Evolutionary conservation across 2,329 filamentous ascomycete genomes (phyloP).

Genomic region (Bipolaris oryzae): DNA sequence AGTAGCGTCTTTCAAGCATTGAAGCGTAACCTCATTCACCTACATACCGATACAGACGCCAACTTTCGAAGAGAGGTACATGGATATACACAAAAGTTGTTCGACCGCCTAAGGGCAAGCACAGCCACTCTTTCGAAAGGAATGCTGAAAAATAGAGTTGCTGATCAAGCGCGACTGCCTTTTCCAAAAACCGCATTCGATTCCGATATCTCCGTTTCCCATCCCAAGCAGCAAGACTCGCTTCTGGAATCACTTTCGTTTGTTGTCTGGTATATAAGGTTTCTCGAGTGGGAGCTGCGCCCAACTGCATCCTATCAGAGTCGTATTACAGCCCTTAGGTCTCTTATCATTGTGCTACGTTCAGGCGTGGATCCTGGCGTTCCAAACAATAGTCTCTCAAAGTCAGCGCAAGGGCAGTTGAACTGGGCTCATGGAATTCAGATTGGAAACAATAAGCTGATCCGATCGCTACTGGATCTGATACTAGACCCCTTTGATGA

Average conservation of each 20-base stretch:
- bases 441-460: constrained; percentile 53
- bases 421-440: constrained; percentile 58
- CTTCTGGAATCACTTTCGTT: constrained; percentile 66
- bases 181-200: constrained; percentile 23
- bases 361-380: constrained; percentile 67
- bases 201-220: not conserved
- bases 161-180: constrained; percentile 17
- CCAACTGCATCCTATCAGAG: constrained; percentile 88
- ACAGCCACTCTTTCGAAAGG: constrained; percentile 40
- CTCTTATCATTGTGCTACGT: constrained; percentile 69
- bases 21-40: constrained; percentile 67
- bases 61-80: constrained; percentile 84
- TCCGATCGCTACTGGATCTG: constrained; percentile 74
- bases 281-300: constrained; percentile 74
- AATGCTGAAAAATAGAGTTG: constrained; percentile 11
- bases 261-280: constrained; percentile 73
- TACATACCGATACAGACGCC: constrained; percentile 84
- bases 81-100: constrained; percentile 74
- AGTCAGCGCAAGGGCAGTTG: constrained; percentile 56
- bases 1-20: constrained; percentile 66
- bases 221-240: constrained; percentile 15
- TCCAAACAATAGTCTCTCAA: constrained; percentile 48
- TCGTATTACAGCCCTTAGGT: constrained; percentile 80
- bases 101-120: constrained; percentile 66
- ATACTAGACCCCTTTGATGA: constrained; percentile 93